A percentile compares a stretch with the other conserved stretches of the same genome.
phyloP scores from a whole-genome alignment of 805 yeast species.

The Pichia cabralensis region DNA sequence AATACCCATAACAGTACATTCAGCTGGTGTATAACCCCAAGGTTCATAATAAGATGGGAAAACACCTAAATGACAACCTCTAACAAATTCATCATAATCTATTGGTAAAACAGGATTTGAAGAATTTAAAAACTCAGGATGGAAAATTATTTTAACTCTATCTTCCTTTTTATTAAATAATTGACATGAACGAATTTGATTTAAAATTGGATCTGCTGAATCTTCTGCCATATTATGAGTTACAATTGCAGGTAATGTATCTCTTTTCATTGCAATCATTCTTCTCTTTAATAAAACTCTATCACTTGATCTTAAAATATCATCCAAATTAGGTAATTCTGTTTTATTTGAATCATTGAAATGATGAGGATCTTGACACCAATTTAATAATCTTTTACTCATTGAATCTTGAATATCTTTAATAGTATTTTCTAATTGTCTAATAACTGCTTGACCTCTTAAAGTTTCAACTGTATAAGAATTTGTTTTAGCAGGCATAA shows the following conservation, averaged over 20 bases:
- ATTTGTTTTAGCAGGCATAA: slow-evolving; percentile 94
- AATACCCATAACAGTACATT: slow-evolving; percentile 98
- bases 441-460: slow-evolving; percentile 92
- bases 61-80: slow-evolving; percentile 97
- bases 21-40: slow-evolving; percentile 99
- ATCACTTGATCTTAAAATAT: slow-evolving; percentile 77
- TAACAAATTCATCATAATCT: slow-evolving; percentile 94
- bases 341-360: slow-evolving; percentile 30
- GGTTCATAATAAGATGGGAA: slow-evolving; percentile 99
- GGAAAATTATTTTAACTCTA: slow-evolving; percentile 91
- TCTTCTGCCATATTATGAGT: slow-evolving; percentile 97
- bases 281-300: slow-evolving; percentile 83
- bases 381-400: slow-evolving; percentile 82
- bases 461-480: slow-evolving; percentile 94
- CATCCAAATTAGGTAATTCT: slow-evolving; percentile 64
- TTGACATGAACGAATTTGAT: slow-evolving; percentile 85
- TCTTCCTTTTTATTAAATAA: slow-evolving; percentile 84
- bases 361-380: slow-evolving; percentile 49
- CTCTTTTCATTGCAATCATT: slow-evolving; percentile 85
- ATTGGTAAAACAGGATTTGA: slow-evolving; percentile 88
- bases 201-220: slow-evolving; percentile 79
- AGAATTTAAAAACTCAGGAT: slow-evolving; percentile 92
- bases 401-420: slow-evolving; percentile 78
- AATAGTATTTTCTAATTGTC: slow-evolving; percentile 81
- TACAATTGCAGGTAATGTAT: slow-evolving; percentile 85